A percentile compares a stretch with the other conserved stretches of the same genome.
phyloP scores from a whole-genome alignment of 257 asterid genomes.

The Rhazya stricta region DNA sequence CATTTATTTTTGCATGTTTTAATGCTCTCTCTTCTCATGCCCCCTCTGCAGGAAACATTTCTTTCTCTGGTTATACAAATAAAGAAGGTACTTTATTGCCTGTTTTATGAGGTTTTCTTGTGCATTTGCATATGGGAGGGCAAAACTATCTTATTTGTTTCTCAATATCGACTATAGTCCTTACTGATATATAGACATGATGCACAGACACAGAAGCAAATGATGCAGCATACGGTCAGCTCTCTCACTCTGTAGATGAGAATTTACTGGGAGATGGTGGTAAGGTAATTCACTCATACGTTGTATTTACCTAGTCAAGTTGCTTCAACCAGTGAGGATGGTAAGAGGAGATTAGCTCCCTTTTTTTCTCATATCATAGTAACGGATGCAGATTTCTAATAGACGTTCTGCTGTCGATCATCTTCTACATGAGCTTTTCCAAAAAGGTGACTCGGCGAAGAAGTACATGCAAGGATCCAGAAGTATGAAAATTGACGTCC shows the following conservation, averaged over 20 bases:
- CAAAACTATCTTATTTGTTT: not conserved
- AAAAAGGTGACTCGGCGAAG: conserved; percentile 71
- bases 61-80: conserved; percentile 46
- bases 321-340: not conserved
- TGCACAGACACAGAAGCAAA: conserved; percentile 42
- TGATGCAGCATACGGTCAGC: conserved; percentile 64
- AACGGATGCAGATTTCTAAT: conserved; percentile 40
- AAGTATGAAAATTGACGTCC: conserved; percentile 58
- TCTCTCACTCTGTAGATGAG: conserved; percentile 54
- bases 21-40: conserved; percentile 10
- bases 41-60: conserved; percentile 46
- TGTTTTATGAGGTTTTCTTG: not conserved
- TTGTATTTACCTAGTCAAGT: conserved; percentile 15
- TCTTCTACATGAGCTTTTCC: conserved; percentile 70
- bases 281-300: conserved; percentile 42
- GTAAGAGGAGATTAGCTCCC: not conserved
- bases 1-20: conserved; percentile 12
- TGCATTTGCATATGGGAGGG: not conserved
- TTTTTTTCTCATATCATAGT: conserved; percentile 4
- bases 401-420: conserved; percentile 36
- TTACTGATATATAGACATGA: not conserved
- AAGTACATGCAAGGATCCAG: conserved; percentile 79
- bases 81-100: conserved; percentile 43
- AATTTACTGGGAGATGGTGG: conserved; percentile 43
- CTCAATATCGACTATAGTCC: not conserved